Evolutionary conservation across 108 stramenopile species (phyloP).

Genomic region (Cyclotella kingstonii): DNA sequence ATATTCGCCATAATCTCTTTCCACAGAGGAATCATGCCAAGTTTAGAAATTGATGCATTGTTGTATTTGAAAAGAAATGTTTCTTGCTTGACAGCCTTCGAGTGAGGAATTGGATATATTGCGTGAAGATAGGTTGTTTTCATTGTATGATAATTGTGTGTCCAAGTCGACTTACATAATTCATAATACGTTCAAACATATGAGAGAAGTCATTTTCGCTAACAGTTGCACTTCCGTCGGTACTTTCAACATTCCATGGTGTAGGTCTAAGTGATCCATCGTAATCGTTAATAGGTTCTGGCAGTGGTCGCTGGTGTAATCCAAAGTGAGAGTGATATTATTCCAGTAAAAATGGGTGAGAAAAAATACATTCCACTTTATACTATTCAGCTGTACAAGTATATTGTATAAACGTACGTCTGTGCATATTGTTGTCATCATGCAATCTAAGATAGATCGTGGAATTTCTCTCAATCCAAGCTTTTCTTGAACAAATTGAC

Average conservation of each 20-base stretch:
- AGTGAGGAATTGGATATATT: slow-evolving; percentile 1
- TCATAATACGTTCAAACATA: slow-evolving; percentile 43
- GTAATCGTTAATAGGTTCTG: slow-evolving; percentile 67
- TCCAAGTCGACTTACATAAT: slow-evolving; percentile 18
- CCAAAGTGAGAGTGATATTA: not conserved
- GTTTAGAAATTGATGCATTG: slow-evolving; percentile 59
- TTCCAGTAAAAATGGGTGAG: too few relatives aligned
- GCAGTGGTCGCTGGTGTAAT: slow-evolving; percentile 39
- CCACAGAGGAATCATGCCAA: slow-evolving; percentile 72
- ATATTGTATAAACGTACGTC: slow-evolving; percentile 31
- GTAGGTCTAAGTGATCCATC: slow-evolving; percentile 29
- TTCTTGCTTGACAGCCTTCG: slow-evolving; percentile 22
- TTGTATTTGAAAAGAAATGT: slow-evolving; percentile 48
- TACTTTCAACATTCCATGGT: slow-evolving; percentile 5
- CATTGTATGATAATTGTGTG: not conserved
- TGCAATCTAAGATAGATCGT: slow-evolving; percentile 64
- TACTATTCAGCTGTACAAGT: too few relatives aligned
- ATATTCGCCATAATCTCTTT: slow-evolving; percentile 62
- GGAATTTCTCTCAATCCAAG: slow-evolving; percentile 27
- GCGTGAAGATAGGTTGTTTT: not conserved
- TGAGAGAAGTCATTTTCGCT: slow-evolving; percentile 21
- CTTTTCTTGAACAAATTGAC: slow-evolving; percentile 15
- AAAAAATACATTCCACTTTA: too few relatives aligned
- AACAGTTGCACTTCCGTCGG: not conserved
- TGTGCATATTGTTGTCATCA: slow-evolving; percentile 87